Base-by-base conservation (phyloP, 495 filamentous ascomycete genomes). In the Penicillium angulare region DNA sequence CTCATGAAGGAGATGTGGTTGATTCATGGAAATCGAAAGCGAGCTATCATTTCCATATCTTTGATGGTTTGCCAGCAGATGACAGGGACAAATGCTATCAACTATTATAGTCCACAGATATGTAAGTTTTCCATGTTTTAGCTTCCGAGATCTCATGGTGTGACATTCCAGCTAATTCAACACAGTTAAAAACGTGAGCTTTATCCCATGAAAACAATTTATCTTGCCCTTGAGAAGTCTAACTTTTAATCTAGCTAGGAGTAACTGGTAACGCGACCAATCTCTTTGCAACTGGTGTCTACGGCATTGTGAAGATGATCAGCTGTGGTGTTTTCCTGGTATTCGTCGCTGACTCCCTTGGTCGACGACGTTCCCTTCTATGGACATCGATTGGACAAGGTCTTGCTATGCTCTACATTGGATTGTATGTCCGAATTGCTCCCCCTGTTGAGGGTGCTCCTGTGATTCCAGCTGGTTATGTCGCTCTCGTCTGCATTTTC, bases 391-490 rank as follows among this genome's bases (percentile, higher is more conserved):
- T 89, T 52, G 87, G 80, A 9, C 85, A 86, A 66, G 81, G 75
- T 3, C 66, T 85, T n/a, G 77, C 78, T 54, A 90, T 90, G 84
- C 80, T 88, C 56, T 89, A 91, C 62, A 86, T 92, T 51, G 87
- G 88, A 9, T 70, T 92, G n/a, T 88, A 92, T 60, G 76, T 89
- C 6, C 84, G 86, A 46, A 82, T 89, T 54, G 70, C 81, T 15
- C 86, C 86, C 0, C 88, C 87, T 0, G 59, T 74, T 16, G 43
- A 65, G 5, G 82, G 76, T 13, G 51, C 53, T 7, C 54, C 69
- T 8, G 79, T 86, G 33, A 76, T 80, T 6, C 70, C 75, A 0
- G 78, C 80, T 12, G 85, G 85, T 5, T 87, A 87, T 60, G 69
- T 87, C 44, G 85, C 85, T 0, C 73, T 88, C 4, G 79, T 86